Conservation (phyloP, 2,329 filamentous ascomycete species). For the Penicillium aurantiogriseum region DNA sequence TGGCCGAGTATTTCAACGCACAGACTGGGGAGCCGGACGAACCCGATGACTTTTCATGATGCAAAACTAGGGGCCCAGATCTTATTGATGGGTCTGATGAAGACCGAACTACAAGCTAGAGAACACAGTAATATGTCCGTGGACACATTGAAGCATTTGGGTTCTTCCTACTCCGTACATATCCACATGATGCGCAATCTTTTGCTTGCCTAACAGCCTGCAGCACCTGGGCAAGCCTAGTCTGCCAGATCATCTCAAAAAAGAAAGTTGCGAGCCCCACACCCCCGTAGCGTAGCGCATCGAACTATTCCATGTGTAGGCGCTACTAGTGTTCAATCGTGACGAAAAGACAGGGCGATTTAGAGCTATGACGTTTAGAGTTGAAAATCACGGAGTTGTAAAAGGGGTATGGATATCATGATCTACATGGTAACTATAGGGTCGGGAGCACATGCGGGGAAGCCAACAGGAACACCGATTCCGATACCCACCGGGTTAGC, state of each 20-base stretch:
- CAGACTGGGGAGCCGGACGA: conserved; percentile 33
- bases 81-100: background rate
- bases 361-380: conserved; percentile 9
- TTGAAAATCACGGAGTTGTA: background rate
- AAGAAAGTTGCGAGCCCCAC: conserved; percentile 7
- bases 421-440: conserved; percentile 4
- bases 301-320: conserved; percentile 3
- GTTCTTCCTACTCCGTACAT: background rate
- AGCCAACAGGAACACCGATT: background rate
- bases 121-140: background rate
- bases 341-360: background rate
- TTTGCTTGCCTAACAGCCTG: background rate
- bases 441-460: conserved; percentile 3
- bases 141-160: background rate
- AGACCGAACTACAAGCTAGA: background rate
- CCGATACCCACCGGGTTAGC: background rate
- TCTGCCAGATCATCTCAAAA: conserved; percentile 4
- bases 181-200: background rate
- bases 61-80: background rate
- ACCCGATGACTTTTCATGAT: conserved; percentile 41
- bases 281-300: background rate
- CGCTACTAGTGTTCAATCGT: background rate
- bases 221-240: background rate
- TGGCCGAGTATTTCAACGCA: conserved; percentile 60
- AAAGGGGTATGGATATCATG: background rate